phyloP scores from a whole-genome alignment of 129 eudicot species.

The Escallonia rubra region DNA sequence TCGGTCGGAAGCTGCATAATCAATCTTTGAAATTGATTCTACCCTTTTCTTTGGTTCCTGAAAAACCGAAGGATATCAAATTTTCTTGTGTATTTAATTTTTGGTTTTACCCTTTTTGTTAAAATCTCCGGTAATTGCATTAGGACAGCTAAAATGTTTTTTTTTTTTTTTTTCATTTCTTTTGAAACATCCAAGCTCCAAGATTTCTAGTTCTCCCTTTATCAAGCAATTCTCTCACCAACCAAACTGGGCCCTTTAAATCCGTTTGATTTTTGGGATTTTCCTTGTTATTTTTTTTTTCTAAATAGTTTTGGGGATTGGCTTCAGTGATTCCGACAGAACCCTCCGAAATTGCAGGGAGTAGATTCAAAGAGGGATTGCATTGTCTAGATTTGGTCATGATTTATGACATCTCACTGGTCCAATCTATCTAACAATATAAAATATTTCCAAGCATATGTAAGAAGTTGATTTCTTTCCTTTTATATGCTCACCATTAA shows the following conservation, averaged over 20 bases:
- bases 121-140: too few relatives aligned
- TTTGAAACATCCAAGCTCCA: too few relatives aligned
- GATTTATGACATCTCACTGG: conserved; percentile 6
- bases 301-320: neutral
- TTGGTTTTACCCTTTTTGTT: too few relatives aligned
- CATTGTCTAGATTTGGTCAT: conserved; percentile 31
- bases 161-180: neutral
- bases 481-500: conserved; percentile 25
- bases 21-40: neutral
- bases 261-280: conserved; percentile 10
- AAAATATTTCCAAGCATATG: conserved; percentile 11
- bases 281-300: neutral
- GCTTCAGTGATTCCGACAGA: conserved; percentile 19
- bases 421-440: conserved; percentile 1
- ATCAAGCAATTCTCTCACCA: too few relatives aligned
- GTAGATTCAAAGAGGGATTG: conserved; percentile 24
- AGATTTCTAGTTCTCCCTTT: too few relatives aligned
- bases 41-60: too few relatives aligned
- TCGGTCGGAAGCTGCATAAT: neutral
- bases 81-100: too few relatives aligned
- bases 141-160: too few relatives aligned
- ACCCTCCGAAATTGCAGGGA: conserved; percentile 28
- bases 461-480: conserved; percentile 24
- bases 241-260: too few relatives aligned
- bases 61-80: too few relatives aligned